Evolutionary conservation across 257 asterid species (phyloP), one percentile per base, ranked within the genome.

Genomic region (Nicotiana knightiana): DNA sequence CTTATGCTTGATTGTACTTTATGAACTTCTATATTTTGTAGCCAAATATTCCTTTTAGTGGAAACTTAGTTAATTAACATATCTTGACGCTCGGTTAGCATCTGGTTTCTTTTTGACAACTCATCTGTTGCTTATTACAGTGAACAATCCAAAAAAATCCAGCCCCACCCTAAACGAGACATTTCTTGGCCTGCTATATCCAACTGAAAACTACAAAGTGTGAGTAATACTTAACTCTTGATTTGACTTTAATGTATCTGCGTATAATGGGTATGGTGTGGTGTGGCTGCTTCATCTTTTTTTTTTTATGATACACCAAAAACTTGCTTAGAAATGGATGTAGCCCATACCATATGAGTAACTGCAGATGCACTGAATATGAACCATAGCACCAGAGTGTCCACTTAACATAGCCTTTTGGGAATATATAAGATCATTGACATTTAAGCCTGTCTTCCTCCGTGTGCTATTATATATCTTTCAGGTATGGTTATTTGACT

Each of bases 161-260:
- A 93, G 96, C 71, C 97, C 97, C 17, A 87, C 94, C 70, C 89
- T 91, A 66, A 96, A 94, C 58, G 99, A 96, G 90, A 90, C 99
- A 67, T 96, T 96, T 88, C 98, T 96, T 82, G 99, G 99, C 81
- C 85, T 94, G 92, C 93, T 96, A 26, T 93, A 96, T 87, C 99
- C 99, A 70, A 92, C 98, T 9, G 99, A 96, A 83, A 96, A 96
- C 88, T 96, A 94, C 91, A 94, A 93, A 94, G 99, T 93, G 99
- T 96, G 85, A 92, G 98, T 81, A 48, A 75, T 28, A 75, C 46
- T 71, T 58, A n/a, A 24, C 46, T 26, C 80, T 26, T 75, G 46
- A 51, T 73, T 73, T 73, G 1, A 15, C 43, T 7, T 21, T 48
- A 6, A 73, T 48, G 51, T 26, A 51, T 26, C 39, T 75, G 80